phyloP scores from a whole-genome alignment of 2,329 filamentous ascomycete species.

The Calonectria montana region DNA sequence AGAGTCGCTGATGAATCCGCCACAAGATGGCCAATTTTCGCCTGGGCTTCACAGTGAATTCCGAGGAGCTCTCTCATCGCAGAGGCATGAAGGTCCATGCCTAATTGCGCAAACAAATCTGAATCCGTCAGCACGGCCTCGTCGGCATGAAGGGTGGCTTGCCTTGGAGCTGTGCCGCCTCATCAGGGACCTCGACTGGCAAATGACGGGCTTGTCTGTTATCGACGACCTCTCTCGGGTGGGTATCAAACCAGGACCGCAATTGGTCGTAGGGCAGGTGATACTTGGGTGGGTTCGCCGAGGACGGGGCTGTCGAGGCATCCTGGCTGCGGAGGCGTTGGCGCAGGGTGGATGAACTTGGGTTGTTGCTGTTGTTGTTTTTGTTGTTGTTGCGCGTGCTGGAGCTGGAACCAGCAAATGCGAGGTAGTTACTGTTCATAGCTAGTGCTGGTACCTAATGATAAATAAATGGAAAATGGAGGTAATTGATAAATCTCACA shows the following conservation, averaged over 20 bases:
- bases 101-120: conserved; percentile 42
- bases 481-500: not conserved
- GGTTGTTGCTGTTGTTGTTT: too few relatives aligned
- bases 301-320: conserved; percentile 12
- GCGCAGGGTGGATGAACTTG: conserved; percentile 38
- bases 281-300: conserved; percentile 8
- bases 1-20: conserved; percentile 29
- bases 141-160: not conserved
- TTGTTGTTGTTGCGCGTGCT: conserved; percentile 11
- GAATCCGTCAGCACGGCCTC: not conserved
- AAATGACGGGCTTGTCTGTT: not conserved
- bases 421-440: not conserved
- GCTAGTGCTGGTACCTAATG: not conserved
- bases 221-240: not conserved
- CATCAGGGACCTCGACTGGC: not conserved
- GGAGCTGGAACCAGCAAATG: conserved; percentile 18
- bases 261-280: conserved; percentile 40
- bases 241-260: conserved; percentile 33
- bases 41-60: conserved; percentile 36
- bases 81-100: conserved; percentile 34
- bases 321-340: conserved; percentile 44
- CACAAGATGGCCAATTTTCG: conserved; percentile 35
- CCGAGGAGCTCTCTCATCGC: conserved; percentile 34
- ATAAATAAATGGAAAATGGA: not conserved
- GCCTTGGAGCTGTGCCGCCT: conserved; percentile 36